Base-by-base conservation (phyloP, 257 asterid species). In the Penstemon barbatus region DNA sequence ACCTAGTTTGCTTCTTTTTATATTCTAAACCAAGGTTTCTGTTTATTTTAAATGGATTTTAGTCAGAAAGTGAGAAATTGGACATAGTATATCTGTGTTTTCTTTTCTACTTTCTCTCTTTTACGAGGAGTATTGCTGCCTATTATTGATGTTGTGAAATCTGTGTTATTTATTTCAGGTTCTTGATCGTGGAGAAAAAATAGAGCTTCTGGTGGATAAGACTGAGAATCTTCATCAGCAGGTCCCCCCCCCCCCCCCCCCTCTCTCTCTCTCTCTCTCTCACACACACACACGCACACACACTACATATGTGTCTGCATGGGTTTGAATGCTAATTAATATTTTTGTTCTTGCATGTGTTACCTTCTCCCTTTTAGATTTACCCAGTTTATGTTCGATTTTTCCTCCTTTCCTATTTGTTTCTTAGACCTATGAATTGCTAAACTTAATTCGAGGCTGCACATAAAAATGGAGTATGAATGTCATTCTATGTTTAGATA, bases 171-270 rank as follows among this genome's bases (percentile, higher is more conserved):
- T 54, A 43, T 49, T 77, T 59, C 72, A 91, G 97, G 97, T 91
- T 77, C 89, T 91, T 13, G 97, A 91, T 61, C 97, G 97, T 66
- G 97, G 96, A 45, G 97, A 88, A 66, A 91, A 91, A 83, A 88
- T 91, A 63, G 97, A 91, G 81, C 81, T 91, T 81, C 81, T 89
- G 71, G 96, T 91, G 83, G 97, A 91, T 77, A 91, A 91, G 79
- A 91, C 95, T 39, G 96, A 91, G 81, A 89, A 84, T 74, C 92
- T 91, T 75, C 97, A 86, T 71, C 68, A 84, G n/a, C 96, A 91
- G 95, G 96, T 80, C 56, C n/a, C 42, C 65, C 44, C 61, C 62
- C 66, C n/a, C 42, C 65, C 44, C 61, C 65, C 66, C 43, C 53
- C 45, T 52, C 10, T 43, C 40, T 48, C 37, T 56, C 66, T 9